Evolutionary conservation across 192 early-diverging fungal genomes (phyloP), one percentile per base, ranked within the genome.

Genomic region (Backusella tuberculispora): DNA sequence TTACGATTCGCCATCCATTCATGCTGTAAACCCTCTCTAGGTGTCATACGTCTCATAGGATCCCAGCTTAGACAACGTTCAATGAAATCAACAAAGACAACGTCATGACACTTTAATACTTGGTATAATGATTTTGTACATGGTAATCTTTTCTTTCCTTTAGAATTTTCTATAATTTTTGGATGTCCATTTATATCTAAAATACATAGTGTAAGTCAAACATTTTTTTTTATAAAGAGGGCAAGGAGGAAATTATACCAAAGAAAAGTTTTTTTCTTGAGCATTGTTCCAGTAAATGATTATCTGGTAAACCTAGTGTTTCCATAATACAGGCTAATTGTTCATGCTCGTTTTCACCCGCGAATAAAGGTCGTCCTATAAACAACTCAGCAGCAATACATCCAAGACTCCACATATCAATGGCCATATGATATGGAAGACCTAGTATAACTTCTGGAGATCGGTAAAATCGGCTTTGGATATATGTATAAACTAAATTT

Each of bases 371-470:
- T 73, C 96, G 95, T 2, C 93, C 91, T 3, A 92, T 94, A 74
- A 88, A 89, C 42, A 99, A 80, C 81, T 99, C 98, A n/a, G 92
- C 97, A 13, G 96, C 87, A 72, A 99, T 98, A 80, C 97, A 98
- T 5, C 98, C 98, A 56, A 99, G 85, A 67, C 92, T 94, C 98
- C 98, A 99, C 92, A 99, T 94, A 82, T 99, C 98, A 72, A 99
- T 99, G 5, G 95, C 90, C 75, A 90, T 94, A 72, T 88, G 94
- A 77, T 99, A 99, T 6, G 87, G 89, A 81, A 89, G 87, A 40
- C 96, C 81, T 69, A 50, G 78, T 69, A 99, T 99, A 41, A 99
- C 95, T 83, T 99, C 98, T n/a, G 98, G 98, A 17, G 95, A 95
- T 24, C 98, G 91, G 81, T 99, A 99, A 83, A 98, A 99, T 40